Base-by-base conservation (phyloP, 169 alveolate genomes). In the Plasmodium sp. region DNA sequence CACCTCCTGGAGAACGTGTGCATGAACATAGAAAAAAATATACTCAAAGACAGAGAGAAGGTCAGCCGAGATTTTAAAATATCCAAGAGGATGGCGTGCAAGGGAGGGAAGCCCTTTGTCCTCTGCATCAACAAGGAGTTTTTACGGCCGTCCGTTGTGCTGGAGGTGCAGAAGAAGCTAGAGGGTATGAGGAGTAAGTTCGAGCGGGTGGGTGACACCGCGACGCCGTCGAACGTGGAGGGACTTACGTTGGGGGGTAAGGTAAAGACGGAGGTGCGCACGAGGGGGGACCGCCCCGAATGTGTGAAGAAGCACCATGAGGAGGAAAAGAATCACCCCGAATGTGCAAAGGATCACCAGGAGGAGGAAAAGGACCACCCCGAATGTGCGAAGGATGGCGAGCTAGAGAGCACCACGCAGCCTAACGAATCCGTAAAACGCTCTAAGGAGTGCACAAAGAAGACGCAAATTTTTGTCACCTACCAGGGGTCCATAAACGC, bases 31-130 rank as follows among this genome's bases (percentile, higher is more conserved):
- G 90, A 88, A 80, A 79, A 56, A 43, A 88, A 88, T 62, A n/a
- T 73, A n/a, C 80, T 88, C 75, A 88, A 88, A 41, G 90, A 88
- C 36, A 88, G 71, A 41, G 94, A 88, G 71, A 80, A 45, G 43
- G 58, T 88, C 1, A 79, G 94, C 67, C 90, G 86, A 31, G 94
- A 88, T 56, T 88, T 79, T 51, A 88, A 88, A 88, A 79, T 88
- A 16, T 88, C 62, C 27, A 77, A 67, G 81, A 43, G 62, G 48
- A 88, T 88, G 82, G 81, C 27, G 31, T 88, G 94, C n/a, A 88
- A 88, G 62, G 94, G 94, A 56, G 94, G 74, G 6, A 88, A 88
- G 16, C 94, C 94, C 16, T 88, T 88, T 88, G 71, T 51, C 39
- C 22, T 88, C 18, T 88, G 94, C 48, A 88, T 88, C 39, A 88